Evolutionary conservation across 169 alveolate species (phyloP).

Genomic region (Eimeria zaria): DNA sequence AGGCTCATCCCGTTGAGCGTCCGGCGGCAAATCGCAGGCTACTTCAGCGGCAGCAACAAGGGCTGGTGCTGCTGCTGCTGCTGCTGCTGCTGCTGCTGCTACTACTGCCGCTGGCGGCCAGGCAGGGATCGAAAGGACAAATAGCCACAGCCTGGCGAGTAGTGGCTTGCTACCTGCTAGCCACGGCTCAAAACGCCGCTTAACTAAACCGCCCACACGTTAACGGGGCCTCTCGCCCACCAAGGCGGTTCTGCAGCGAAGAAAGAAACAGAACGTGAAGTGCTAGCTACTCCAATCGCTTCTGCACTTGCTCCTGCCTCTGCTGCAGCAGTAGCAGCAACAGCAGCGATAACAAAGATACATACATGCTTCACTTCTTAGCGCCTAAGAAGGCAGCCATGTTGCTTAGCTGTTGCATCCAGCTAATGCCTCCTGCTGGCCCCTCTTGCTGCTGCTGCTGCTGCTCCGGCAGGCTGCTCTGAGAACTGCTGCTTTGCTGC

Average conservation of each 20-base stretch:
- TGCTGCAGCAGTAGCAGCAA: constrained; percentile 12
- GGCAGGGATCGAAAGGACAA: not conserved
- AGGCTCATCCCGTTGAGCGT: not conserved
- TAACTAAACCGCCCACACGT: not conserved
- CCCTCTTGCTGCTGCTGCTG: constrained; percentile 59
- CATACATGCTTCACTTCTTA: constrained; percentile 6
- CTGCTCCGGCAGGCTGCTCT: constrained; percentile 60
- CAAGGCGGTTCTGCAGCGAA: not conserved
- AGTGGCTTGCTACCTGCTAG: not conserved
- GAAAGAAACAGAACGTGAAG: not conserved
- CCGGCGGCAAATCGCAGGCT: not conserved
- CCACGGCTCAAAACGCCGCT: not conserved
- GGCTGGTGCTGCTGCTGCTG: constrained; percentile 2
- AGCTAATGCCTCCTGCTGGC: constrained; percentile 52
- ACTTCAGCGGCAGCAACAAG: not conserved
- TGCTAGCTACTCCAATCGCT: not conserved
- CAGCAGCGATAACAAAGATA: not conserved
- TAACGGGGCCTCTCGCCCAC: not conserved
- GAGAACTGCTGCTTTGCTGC: constrained; percentile 33
- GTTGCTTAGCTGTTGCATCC: constrained; percentile 85
- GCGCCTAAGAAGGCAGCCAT: constrained; percentile 84
- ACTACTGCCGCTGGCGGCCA: not conserved
- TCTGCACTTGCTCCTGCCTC: not conserved
- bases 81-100: constrained; percentile 1
- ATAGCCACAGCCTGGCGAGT: not conserved